A percentile compares a stretch with the other conserved stretches of the same genome.
Evolutionary conservation across 768 basidiomycete species (phyloP).

Genomic region (Hypholoma fasciculare): DNA sequence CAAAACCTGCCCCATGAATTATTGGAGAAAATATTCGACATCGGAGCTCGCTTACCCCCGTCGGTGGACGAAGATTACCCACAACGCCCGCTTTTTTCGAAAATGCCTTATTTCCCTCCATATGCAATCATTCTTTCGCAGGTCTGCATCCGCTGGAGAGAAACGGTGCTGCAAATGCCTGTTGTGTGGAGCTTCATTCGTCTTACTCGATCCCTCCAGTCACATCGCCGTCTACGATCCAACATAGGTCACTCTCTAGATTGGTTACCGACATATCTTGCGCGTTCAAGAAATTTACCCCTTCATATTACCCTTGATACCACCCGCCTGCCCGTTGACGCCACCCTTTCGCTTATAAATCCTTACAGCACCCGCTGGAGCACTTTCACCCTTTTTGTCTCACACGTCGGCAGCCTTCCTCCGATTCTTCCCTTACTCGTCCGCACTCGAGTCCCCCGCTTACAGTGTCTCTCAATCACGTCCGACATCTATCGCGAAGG

Average conservation of each 20-base stretch:
- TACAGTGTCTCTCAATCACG: conserved; percentile 19
- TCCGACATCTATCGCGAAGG: conserved; percentile 30
- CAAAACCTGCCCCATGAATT: conserved; percentile 26
- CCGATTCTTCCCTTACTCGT: conserved; percentile 19
- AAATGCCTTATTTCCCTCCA: conserved; percentile 15
- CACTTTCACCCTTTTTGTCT: conserved; percentile 25
- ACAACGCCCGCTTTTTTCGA: conserved; percentile 25
- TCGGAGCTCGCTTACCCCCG: conserved; percentile 17
- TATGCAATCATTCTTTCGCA: conserved; percentile 20
- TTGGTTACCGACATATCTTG: conserved; percentile 24
- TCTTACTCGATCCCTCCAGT: conserved; percentile 21
- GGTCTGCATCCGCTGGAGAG: conserved; percentile 25
- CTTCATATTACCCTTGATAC: conserved; percentile 27
- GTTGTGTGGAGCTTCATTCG: conserved; percentile 22
- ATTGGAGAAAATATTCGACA: conserved; percentile 24
- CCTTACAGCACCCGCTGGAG: conserved; percentile 21
- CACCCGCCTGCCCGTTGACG: conserved; percentile 20
- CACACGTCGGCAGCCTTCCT: conserved; percentile 26
- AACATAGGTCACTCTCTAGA: conserved; percentile 16
- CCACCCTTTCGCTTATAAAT: conserved; percentile 8
- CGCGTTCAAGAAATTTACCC: conserved; percentile 16
- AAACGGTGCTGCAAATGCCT: conserved; percentile 18
- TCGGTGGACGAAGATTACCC: conserved; percentile 25
- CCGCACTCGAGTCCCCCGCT: conserved; percentile 12
- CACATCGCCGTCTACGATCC: conserved; percentile 21